Base-by-base conservation (phyloP, 176 grass and related monocot genomes). In the Leersia perrieri region DNA sequence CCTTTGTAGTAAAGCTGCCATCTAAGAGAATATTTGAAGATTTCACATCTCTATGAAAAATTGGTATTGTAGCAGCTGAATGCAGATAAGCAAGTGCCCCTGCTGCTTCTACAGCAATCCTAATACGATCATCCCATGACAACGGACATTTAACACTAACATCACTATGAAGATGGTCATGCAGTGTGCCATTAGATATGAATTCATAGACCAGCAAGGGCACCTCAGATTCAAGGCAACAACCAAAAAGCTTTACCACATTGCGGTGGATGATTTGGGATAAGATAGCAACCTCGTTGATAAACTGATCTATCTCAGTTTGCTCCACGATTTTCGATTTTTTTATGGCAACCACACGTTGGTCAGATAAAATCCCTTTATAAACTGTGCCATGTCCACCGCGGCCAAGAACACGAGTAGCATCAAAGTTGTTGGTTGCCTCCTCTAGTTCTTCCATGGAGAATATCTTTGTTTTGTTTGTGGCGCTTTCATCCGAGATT, bases 121-220 rank as follows among this genome's bases (percentile, higher is more conserved):
- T 68, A 4, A 83, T 36, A 6, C 66, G 86, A 63, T 72, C 63
- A 30, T 83, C 86, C 86, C 86, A 88, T 33, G 80, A 41, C 0
- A 64, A 5, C 18, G 57, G 13, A 15, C 10, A 65, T 30, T n/a
- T 33, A 7, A 15, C 5, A 13, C 11, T 67, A 3, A 7, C 0
- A 28, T 53, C 9, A 7, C 1, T 32, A 13, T 89, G 87, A 55
- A 89, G 66, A 2, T 7, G 65, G 0, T 81, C 26, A 8, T 47
- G 29, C 2, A 89, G 28, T 7, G 82, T 89, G 15, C 77, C 87
- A 20, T 81, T 85, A 4, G 82, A 72, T 11, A 89, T 76, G 31
- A 89, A 89, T 9, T 89, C 82, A 28, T 89, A 89, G 5, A 88
- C 86, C n/a, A 84, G 9, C 18, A 88, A 20, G 3, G 86, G 86